Percentiles rank a stretch among this genome's conserved stretches.
These are phyloP conservation scores for Wickerhamiella musiphila DNA, from an alignment of 805 yeast species.

Conservation along the genomic window DNA sequence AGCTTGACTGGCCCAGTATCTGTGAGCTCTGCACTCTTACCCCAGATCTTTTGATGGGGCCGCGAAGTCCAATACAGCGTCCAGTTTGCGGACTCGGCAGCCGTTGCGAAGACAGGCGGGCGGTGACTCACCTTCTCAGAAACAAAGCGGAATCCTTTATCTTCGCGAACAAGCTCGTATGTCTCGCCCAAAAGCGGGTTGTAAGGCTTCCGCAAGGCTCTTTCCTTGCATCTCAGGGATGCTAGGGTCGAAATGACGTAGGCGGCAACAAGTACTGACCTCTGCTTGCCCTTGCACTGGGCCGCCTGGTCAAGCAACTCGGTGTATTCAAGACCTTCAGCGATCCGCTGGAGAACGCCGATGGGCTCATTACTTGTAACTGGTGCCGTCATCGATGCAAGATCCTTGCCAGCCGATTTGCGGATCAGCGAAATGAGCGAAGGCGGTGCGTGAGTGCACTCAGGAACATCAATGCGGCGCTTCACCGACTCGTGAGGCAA, in stretches of 20 bases:
- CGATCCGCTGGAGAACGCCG: constrained; percentile 57
- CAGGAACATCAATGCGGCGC: constrained; percentile 40
- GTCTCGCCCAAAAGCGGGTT: constrained; percentile 92
- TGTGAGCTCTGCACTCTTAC: constrained; percentile 71
- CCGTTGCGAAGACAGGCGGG: constrained; percentile 72
- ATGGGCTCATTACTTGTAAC: constrained; percentile 88
- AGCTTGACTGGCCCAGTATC: constrained; percentile 56
- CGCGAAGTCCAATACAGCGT: constrained; percentile 23
- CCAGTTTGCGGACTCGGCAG: constrained; percentile 63
- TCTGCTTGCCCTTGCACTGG: constrained; percentile 32
- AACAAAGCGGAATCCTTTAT: constrained; percentile 51
- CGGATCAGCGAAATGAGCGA: constrained; percentile 62
- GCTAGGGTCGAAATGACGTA: constrained; percentile 70
- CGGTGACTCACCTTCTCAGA: constrained; percentile 79
- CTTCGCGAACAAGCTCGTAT: constrained; percentile 75
- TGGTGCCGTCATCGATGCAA: constrained; percentile 78
- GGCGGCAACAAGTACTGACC: constrained; percentile 47
- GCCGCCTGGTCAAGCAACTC: constrained; percentile 46
- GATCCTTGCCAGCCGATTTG: constrained; percentile 84
- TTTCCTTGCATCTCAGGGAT: constrained; percentile 49
- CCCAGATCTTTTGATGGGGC: constrained; percentile 78
- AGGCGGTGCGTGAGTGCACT: constrained; percentile 57
- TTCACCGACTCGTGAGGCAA: constrained; percentile 32
- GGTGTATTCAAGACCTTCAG: constrained; percentile 69
- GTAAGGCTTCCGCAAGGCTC: constrained; percentile 78